These are phyloP conservation scores for Berkeleyomyces rouxiae DNA, from an alignment of 2,329 filamentous ascomycete genomes.

Conservation along the genomic window DNA sequence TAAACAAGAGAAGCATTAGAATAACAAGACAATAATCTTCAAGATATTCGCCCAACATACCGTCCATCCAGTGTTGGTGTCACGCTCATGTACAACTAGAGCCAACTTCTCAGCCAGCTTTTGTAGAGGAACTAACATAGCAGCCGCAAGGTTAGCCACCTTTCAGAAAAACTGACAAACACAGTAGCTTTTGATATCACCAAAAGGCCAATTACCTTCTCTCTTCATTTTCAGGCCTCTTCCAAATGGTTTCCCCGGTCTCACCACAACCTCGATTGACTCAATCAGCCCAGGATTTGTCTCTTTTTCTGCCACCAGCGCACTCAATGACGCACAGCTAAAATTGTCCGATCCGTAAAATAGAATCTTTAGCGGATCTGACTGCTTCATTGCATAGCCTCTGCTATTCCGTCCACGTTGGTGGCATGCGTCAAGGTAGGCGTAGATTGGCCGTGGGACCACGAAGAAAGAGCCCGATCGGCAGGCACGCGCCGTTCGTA, in stretches of 20 bases:
- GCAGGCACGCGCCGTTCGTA: background rate
- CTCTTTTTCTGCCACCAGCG: conserved; percentile 45
- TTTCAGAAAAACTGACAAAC: background rate
- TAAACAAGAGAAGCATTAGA: background rate
- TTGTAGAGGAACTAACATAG: conserved; percentile 48
- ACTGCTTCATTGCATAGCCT: conserved; percentile 14
- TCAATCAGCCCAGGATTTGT: conserved; percentile 39
- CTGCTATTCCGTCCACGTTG: background rate
- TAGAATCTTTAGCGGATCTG: conserved; percentile 59
- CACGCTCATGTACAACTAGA: conserved; percentile 54
- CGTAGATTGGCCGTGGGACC: background rate
- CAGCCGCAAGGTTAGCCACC: background rate
- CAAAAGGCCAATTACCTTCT: conserved; percentile 26
- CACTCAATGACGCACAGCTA: conserved; percentile 60
- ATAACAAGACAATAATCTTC: conserved; percentile 4
- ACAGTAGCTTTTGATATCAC: background rate
- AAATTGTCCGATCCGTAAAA: conserved; percentile 93
- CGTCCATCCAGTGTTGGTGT: conserved; percentile 71
- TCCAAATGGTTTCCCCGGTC: conserved; percentile 62
- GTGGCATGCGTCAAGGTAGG: background rate
- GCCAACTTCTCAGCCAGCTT: conserved; percentile 43
- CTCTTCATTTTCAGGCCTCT: conserved; percentile 52
- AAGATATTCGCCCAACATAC: conserved; percentile 27
- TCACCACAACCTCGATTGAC: conserved; percentile 73
- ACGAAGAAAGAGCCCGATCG: background rate